A percentile compares a stretch with the other conserved stretches of the same genome.
phyloP scores from a whole-genome alignment of 2,329 filamentous ascomycete genomes.

The Leptosphaerulina australis region DNA sequence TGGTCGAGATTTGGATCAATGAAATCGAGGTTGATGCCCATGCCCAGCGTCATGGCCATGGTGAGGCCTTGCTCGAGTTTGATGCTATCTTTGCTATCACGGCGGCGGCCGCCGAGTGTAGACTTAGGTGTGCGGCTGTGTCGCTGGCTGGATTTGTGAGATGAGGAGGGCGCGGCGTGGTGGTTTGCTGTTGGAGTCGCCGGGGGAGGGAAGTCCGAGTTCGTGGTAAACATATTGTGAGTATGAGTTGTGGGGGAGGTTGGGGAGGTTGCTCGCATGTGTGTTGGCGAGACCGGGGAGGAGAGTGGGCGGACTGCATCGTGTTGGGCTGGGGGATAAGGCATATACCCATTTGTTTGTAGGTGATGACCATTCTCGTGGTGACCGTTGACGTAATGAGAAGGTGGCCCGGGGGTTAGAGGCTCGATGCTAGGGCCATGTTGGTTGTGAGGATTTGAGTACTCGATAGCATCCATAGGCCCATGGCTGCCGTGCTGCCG shows the following conservation, averaged over 20 bases:
- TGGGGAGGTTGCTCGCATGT: slow-evolving; percentile 23
- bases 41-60: slow-evolving; percentile 25
- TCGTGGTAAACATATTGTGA: slow-evolving; percentile 33
- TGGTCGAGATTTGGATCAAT: slow-evolving; percentile 36
- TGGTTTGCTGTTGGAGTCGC: slow-evolving; percentile 11
- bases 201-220: slow-evolving; percentile 33
- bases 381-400: slow-evolving; percentile 10
- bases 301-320: slow-evolving; percentile 22
- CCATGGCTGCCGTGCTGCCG: slow-evolving; percentile 24
- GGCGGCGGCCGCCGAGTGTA: slow-evolving; percentile 28
- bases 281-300: slow-evolving; percentile 30
- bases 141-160: slow-evolving; percentile 29
- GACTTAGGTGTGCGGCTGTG: slow-evolving; percentile 41
- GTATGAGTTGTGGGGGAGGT: slow-evolving; percentile 24
- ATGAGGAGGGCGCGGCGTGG: slow-evolving; percentile 20
- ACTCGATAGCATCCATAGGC: slow-evolving; percentile 9
- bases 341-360: slow-evolving; percentile 21
- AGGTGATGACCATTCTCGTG: slow-evolving; percentile 13
- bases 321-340: slow-evolving; percentile 12
- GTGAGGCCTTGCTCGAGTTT: slow-evolving; percentile 32
- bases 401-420: slow-evolving; percentile 34
- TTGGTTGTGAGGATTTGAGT: slow-evolving; percentile 13
- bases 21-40: slow-evolving; percentile 28
- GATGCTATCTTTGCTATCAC: slow-evolving; percentile 35
- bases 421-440: slow-evolving; percentile 35